Evolutionary conservation across 1,139 yeast genomes (phyloP), one percentile per base, ranked within the genome.

Genomic region (Taiozyma sp.): DNA sequence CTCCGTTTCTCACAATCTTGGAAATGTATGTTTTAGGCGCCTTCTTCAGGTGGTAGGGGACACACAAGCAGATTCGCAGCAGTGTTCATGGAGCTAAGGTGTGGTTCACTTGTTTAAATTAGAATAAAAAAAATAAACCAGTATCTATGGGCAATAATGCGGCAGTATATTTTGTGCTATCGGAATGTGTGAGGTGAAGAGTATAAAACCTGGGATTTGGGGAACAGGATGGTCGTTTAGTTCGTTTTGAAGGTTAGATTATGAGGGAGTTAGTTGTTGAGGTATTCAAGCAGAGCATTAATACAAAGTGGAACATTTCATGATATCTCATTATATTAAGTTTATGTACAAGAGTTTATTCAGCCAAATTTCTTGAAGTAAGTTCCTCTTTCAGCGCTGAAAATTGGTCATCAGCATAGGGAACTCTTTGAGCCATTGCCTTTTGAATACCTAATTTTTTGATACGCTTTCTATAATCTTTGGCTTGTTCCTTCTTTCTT

Each of bases 351-450:
- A 7, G 29, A 16, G 24, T 30, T 32, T 30, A 28, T 16, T 44
- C 14, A 7, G 48, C 24, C 19, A 52, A 22, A 9, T 51, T 50
- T 43, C 65, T 54, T 12, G 51, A 48, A 8, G 44, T 43, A 24
- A 61, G 49, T 24, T 61, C 64, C 2, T 51, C 42, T 42, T 52
- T 57, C 30, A 62, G 28, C 1, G 61, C 62, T 1, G 19, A 42
- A 39, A 51, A 56, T 9, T 52, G 58, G 28, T 59, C 59, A 16
- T 56, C 46, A 3, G 56, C 58, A 41, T 60, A 61, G 2, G 57
- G 54, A 3, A 55, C 44, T 47, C 64, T 52, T 27, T 56, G 46
- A n/a, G 54, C 51, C 58, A 57, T 55, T 9, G 59, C 55, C 43
- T 54, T 54, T 36, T 52, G 54, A 19, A 60, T 50, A 1, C 61